Percentiles rank a stretch among this genome's conserved stretches.
Evolutionary conservation across 495 filamentous ascomycete species (phyloP).

Genomic region (Hypomontagnella monticulosa): DNA sequence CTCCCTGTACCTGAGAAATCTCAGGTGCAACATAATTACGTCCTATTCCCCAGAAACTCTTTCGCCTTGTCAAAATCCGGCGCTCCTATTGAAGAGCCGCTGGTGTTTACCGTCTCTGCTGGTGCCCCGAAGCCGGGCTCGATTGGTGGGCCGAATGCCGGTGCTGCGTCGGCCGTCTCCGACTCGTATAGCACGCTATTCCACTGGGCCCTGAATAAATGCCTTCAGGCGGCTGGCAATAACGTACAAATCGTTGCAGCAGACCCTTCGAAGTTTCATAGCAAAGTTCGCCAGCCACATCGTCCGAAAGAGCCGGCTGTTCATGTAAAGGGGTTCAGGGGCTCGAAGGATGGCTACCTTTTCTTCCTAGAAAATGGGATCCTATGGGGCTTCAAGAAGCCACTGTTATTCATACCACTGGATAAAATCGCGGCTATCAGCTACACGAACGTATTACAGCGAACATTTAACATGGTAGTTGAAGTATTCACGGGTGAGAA

Average conservation of each 20-base stretch:
- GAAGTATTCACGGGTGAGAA: slow-evolving; percentile 58
- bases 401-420: slow-evolving; percentile 84
- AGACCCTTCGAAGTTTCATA: slow-evolving; percentile 78
- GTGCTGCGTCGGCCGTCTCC: slow-evolving; percentile 63
- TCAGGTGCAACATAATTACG: slow-evolving; percentile 87
- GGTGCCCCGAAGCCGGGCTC: slow-evolving; percentile 72
- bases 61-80: slow-evolving; percentile 54
- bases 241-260: slow-evolving; percentile 72
- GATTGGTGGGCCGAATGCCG: slow-evolving; percentile 55
- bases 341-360: slow-evolving; percentile 94
- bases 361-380: slow-evolving; percentile 90
- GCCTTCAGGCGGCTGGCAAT: slow-evolving; percentile 62
- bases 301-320: slow-evolving; percentile 91
- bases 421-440: slow-evolving; percentile 80
- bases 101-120: slow-evolving; percentile 85
- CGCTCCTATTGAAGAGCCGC: slow-evolving; percentile 65
- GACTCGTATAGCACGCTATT: slow-evolving; percentile 69
- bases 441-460: slow-evolving; percentile 88
- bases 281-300: slow-evolving; percentile 79
- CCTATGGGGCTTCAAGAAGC: slow-evolving; percentile 95
- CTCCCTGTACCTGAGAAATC: slow-evolving; percentile 93
- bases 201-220: slow-evolving; percentile 69
- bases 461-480: slow-evolving; percentile 92
- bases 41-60: slow-evolving; percentile 80
- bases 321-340: slow-evolving; percentile 89